Conservation (phyloP, 176 grass and related monocot species). For the Oryza nivara region DNA sequence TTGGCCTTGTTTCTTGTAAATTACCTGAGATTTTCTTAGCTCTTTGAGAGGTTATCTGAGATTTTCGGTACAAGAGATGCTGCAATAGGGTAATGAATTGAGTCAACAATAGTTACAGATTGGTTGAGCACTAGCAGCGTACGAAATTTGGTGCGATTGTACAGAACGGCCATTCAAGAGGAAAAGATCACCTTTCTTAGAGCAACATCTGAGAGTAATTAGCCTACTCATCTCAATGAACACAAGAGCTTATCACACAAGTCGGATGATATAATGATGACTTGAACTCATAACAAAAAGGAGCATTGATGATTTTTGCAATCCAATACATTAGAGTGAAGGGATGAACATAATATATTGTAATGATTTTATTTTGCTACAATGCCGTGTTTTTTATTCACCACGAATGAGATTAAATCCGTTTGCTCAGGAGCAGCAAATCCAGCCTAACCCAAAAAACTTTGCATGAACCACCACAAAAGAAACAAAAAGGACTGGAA, state of each 20-base stretch:
- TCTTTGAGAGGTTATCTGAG: background rate
- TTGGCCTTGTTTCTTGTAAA: background rate
- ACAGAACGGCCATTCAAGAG: no score
- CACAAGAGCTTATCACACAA: no score
- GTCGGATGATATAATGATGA: background rate
- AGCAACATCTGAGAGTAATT: no score
- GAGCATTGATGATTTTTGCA: background rate
- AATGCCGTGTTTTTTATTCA: conserved; percentile 60
- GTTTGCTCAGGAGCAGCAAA: conserved; percentile 43
- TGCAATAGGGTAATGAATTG: background rate
- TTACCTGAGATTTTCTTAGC: background rate
- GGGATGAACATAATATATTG: conserved; percentile 40
- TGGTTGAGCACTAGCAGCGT: background rate
- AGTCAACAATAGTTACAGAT: background rate
- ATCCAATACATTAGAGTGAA: background rate
- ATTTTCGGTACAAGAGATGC: background rate
- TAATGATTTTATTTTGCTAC: conserved; percentile 50
- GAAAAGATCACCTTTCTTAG: no score
- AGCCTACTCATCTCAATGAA: no score
- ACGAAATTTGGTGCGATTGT: background rate
- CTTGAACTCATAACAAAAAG: background rate
- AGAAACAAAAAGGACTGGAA: conserved; percentile 37
- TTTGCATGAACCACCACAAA: conserved; percentile 40
- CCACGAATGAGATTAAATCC: conserved; percentile 43
- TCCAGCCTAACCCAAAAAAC: conserved; percentile 50